Conservation (phyloP, 2,329 filamentous ascomycete genomes). For the Penicillium freii region DNA sequence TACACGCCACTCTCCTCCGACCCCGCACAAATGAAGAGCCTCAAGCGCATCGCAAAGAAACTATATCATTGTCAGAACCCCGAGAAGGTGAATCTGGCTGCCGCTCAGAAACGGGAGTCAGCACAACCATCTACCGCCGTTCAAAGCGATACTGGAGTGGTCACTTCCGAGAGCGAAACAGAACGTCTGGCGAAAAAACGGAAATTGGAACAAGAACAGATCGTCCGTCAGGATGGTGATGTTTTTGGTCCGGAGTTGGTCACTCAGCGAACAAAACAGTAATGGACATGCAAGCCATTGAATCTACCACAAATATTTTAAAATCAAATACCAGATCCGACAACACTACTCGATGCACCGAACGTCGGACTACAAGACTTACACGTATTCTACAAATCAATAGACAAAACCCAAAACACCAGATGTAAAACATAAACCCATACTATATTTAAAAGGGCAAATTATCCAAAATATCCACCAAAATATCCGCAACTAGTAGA, state of each 20-base stretch:
- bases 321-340: neutral
- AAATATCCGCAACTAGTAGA: neutral
- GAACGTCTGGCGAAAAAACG: slow-evolving; percentile 43
- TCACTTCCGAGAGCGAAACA: slow-evolving; percentile 36
- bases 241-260: slow-evolving; percentile 42
- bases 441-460: neutral
- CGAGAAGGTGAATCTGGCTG: slow-evolving; percentile 45
- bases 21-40: slow-evolving; percentile 42
- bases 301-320: neutral
- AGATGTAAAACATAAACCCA: neutral
- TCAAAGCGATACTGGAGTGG: slow-evolving; percentile 22
- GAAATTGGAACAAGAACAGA: slow-evolving; percentile 34
- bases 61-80: slow-evolving; percentile 50
- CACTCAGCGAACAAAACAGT: slow-evolving; percentile 32
- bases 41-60: slow-evolving; percentile 50
- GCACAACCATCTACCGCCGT: slow-evolving; percentile 26
- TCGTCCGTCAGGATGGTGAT: slow-evolving; percentile 25
- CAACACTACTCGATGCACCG: neutral
- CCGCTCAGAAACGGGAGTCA: slow-evolving; percentile 42
- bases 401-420: neutral
- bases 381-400: neutral
- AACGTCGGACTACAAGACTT: neutral
- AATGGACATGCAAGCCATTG: neutral
- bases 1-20: slow-evolving; percentile 41
- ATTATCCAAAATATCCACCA: neutral